phyloP scores from a whole-genome alignment of 495 filamentous ascomycete genomes.

The Talaromyces borbonicus region DNA sequence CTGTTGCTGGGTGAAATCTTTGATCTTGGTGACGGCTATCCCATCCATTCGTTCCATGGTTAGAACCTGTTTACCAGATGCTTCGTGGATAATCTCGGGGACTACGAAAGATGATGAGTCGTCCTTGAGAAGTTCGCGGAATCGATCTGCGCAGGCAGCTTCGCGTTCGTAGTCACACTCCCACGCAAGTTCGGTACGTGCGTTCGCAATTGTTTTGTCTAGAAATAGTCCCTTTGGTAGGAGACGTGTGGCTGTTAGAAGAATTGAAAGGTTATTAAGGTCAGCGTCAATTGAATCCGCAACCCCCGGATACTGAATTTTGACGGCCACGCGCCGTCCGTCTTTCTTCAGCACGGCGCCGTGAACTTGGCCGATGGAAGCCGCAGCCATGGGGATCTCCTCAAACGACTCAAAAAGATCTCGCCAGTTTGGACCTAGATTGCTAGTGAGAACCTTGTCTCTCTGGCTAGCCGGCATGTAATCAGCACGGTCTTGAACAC shows the following conservation, averaged over 20 bases:
- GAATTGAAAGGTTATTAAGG: constrained; percentile 79
- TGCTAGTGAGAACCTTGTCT: constrained; percentile 65
- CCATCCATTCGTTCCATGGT: constrained; percentile 90
- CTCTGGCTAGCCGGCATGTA: constrained; percentile 96
- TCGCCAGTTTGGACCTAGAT: constrained; percentile 80
- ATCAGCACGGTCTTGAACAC: constrained; percentile 93
- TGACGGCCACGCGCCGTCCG: constrained; percentile 75
- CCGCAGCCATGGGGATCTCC: constrained; percentile 86
- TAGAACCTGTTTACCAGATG: constrained; percentile 75
- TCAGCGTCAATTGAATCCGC: constrained; percentile 92
- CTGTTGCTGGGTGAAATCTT: constrained; percentile 65
- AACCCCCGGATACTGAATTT: constrained; percentile 97
- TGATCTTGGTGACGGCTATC: constrained; percentile 75
- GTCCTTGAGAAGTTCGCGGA: constrained; percentile 58
- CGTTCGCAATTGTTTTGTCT: constrained; percentile 95
- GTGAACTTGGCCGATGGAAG: constrained; percentile 97
- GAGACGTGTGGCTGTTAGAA: constrained; percentile 80
- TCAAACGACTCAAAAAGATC: constrained; percentile 75
- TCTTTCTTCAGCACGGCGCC: constrained; percentile 68
- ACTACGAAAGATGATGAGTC: constrained; percentile 67
- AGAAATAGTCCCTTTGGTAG: constrained; percentile 88
- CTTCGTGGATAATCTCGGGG: constrained; percentile 66
- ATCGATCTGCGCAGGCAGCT: constrained; percentile 65
- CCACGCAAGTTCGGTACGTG: constrained; percentile 86
- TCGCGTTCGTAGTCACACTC: constrained; percentile 94